These are phyloP conservation scores for Cystobasidium onofrii DNA, from an alignment of 768 basidiomycete genomes.

Conservation along the genomic window DNA sequence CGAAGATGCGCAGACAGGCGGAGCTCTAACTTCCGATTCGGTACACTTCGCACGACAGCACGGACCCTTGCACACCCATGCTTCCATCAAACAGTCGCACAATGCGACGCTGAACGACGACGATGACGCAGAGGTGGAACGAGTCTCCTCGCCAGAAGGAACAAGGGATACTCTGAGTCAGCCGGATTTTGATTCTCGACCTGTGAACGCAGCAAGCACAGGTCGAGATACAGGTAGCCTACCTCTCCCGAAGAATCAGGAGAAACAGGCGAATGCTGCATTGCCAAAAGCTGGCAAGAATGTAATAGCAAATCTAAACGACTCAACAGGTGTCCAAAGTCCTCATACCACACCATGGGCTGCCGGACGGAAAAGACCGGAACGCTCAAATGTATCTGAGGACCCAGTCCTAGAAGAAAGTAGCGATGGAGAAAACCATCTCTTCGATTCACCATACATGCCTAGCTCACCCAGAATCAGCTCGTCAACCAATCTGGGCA, in stretches of 20 bases:
- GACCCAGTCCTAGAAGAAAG: not conserved
- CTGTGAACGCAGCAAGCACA: constrained; percentile 27
- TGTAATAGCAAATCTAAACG: not conserved
- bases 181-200: constrained; percentile 28
- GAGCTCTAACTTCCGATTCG: not conserved
- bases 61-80: not conserved
- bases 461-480: constrained; percentile 20
- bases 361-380: not conserved
- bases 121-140: constrained; percentile 4
- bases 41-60: constrained; percentile 16
- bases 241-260: not conserved
- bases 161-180: not conserved
- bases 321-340: too few species aligned
- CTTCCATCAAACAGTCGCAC: constrained; percentile 9
- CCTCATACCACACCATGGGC: too few species aligned
- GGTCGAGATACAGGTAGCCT: constrained; percentile 12
- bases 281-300: not conserved
- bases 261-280: constrained; percentile 3
- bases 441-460: constrained; percentile 26
- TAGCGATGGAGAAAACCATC: not conserved
- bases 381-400: not conserved
- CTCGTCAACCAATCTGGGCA: not conserved
- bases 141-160: constrained; percentile 1
- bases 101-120: not conserved
- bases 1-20: not conserved